phyloP scores from a whole-genome alignment of 768 basidiomycete species.

The Lentinula sp. region DNA sequence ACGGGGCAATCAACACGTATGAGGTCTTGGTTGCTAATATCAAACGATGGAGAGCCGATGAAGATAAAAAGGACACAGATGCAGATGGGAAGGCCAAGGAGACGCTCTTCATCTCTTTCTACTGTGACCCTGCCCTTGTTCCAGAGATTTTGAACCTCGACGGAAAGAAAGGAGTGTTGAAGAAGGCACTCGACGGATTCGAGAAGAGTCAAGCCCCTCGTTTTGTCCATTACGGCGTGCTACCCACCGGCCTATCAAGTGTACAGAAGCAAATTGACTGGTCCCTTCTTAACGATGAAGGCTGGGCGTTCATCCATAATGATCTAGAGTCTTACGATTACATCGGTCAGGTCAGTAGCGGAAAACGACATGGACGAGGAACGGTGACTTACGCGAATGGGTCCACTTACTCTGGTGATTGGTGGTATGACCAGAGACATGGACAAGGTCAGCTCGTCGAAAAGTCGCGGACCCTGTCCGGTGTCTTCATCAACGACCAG shows the following conservation, averaged over 20 bases:
- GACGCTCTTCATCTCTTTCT: conserved; percentile 8
- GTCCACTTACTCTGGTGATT: conserved; percentile 10
- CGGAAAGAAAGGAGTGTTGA: conserved; percentile 1
- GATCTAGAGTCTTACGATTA: conserved; percentile 9
- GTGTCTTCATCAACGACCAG: not conserved
- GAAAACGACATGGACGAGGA: conserved; percentile 11
- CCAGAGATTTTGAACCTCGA: conserved; percentile 1
- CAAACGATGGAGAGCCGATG: conserved; percentile 7
- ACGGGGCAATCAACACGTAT: conserved; percentile 7
- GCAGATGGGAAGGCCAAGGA: conserved; percentile 1
- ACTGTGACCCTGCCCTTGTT: conserved; percentile 2
- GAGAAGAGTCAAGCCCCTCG: not conserved
- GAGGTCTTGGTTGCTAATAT: conserved; percentile 5
- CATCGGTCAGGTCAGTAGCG: conserved; percentile 10
- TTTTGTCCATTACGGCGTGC: conserved; percentile 6
- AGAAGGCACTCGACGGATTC: conserved; percentile 2
- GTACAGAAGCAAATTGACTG: conserved; percentile 9
- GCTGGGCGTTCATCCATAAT: conserved; percentile 11
- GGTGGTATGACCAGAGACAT: conserved; percentile 9
- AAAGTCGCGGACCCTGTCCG: not conserved
- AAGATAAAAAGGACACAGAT: conserved; percentile 6
- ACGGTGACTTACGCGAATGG: conserved; percentile 10
- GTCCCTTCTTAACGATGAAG: conserved; percentile 10
- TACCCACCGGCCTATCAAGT: not conserved
- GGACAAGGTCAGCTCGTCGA: conserved; percentile 10